A percentile compares a stretch with the other conserved stretches of the same genome.
Conservation (phyloP, 495 filamentous ascomycete species). For the Penicillium antarcticum region DNA sequence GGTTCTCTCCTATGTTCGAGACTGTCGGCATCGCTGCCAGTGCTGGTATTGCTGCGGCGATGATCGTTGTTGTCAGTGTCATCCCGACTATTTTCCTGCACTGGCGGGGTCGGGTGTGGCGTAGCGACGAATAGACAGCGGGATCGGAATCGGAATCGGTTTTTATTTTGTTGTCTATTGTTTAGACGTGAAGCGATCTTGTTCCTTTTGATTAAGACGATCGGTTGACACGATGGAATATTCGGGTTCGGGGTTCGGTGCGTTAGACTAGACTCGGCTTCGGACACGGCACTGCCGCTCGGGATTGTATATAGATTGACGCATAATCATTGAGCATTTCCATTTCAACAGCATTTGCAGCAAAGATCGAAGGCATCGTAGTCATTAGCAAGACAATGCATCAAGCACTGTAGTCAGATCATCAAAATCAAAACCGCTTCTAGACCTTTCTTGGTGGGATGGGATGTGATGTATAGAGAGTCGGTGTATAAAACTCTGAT, state of each 20-base stretch:
- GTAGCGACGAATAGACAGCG: slow-evolving; percentile 9
- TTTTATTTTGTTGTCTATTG: background rate
- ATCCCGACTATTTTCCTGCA: slow-evolving; percentile 35
- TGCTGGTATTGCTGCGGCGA: slow-evolving; percentile 29
- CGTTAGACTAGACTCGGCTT: slow-evolving; percentile 4
- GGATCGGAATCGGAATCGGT: background rate
- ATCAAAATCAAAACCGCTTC: no score
- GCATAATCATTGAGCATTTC: background rate
- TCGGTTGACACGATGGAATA: background rate
- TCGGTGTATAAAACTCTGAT: no score
- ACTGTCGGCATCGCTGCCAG: slow-evolving; percentile 40
- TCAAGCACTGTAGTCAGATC: background rate
- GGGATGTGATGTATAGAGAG: no score
- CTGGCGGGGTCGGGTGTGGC: slow-evolving; percentile 23
- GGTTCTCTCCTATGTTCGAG: slow-evolving; percentile 44
- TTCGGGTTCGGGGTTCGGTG: slow-evolving; percentile 4
- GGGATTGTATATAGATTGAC: slow-evolving; percentile 9
- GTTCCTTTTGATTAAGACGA: background rate
- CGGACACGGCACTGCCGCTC: background rate
- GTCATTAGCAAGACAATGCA: background rate
- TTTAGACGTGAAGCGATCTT: background rate
- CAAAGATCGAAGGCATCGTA: no score
- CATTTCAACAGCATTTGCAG: background rate
- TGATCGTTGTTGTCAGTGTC: slow-evolving; percentile 36
- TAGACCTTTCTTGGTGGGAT: no score